These are phyloP conservation scores for Termitomyces sp. DNA, from an alignment of 768 basidiomycete genomes.

Conservation along the genomic window DNA sequence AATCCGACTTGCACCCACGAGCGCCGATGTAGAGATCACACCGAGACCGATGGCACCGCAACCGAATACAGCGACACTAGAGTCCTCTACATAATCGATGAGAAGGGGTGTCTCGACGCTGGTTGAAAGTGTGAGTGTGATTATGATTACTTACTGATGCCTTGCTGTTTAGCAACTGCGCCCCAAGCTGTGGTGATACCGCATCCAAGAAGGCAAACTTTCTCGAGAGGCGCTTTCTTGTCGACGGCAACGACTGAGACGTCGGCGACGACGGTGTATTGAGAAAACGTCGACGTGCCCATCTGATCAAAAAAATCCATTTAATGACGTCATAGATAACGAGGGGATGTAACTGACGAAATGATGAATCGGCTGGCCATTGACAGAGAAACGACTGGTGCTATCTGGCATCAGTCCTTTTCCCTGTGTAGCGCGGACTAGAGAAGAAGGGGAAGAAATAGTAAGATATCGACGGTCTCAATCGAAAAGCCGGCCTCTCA, in stretches of 20 bases:
- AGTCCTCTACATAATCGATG: conserved; percentile 48
- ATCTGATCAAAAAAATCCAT: conserved; percentile 48
- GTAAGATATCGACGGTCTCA: too few species aligned
- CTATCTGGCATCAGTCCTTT: conserved; percentile 93
- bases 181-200: conserved; percentile 99
- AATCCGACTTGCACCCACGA: conserved; percentile 79
- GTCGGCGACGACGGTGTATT: conserved; percentile 97
- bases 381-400: conserved; percentile 81
- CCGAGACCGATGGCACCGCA: conserved; percentile 96
- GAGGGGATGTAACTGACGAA: conserved; percentile 56
- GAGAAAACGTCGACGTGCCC: conserved; percentile 99
- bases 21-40: conserved; percentile 72
- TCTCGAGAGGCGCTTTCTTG: conserved; percentile 82
- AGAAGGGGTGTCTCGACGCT: background rate
- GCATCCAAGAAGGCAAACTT: conserved; percentile 94
- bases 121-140: background rate
- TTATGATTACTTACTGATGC: conserved; percentile 51
- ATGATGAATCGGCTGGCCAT: conserved; percentile 82
- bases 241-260: conserved; percentile 93
- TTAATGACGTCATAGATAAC: background rate
- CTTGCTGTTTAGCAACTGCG: conserved; percentile 86
- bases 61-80: conserved; percentile 91
- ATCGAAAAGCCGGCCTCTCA: conserved; percentile 23
- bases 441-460: background rate
- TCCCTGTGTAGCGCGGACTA: conserved; percentile 91